Conservation (phyloP, 257 asterid genomes). For the Capsicum pubescens region DNA sequence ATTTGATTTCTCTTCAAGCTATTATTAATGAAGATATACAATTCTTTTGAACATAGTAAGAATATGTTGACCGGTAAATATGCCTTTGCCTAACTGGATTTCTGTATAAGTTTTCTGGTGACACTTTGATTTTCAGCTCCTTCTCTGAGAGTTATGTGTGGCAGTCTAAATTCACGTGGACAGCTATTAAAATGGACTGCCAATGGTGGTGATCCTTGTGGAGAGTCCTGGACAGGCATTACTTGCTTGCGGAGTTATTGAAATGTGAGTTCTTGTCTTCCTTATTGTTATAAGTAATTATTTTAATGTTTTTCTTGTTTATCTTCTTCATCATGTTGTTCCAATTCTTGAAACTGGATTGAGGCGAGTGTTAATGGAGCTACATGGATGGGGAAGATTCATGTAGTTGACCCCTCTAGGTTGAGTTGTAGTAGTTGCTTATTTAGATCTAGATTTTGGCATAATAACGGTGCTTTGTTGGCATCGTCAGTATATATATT, state of each 20-base stretch:
- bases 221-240: conserved; percentile 81
- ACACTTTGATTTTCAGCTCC: too few relatives aligned
- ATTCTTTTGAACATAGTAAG: too few relatives aligned
- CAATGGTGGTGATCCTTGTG: conserved; percentile 85
- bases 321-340: too few relatives aligned
- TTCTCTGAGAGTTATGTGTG: too few relatives aligned
- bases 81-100: too few relatives aligned
- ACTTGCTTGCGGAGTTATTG: conserved; percentile 86
- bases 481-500: not conserved
- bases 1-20: not conserved
- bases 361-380: not conserved
- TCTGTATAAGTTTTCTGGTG: too few relatives aligned
- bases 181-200: conserved; percentile 74
- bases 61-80: too few relatives aligned
- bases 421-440: not conserved
- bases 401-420: not conserved
- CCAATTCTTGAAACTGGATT: not conserved
- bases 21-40: not conserved
- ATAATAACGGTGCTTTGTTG: not conserved
- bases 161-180: conserved; percentile 73
- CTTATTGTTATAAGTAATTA: too few relatives aligned
- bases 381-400: not conserved
- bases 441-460: not conserved
- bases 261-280: conserved; percentile 61
- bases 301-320: too few relatives aligned